Conservation (phyloP, 2,329 filamentous ascomycete genomes). For the Aspergillus cejpii region DNA sequence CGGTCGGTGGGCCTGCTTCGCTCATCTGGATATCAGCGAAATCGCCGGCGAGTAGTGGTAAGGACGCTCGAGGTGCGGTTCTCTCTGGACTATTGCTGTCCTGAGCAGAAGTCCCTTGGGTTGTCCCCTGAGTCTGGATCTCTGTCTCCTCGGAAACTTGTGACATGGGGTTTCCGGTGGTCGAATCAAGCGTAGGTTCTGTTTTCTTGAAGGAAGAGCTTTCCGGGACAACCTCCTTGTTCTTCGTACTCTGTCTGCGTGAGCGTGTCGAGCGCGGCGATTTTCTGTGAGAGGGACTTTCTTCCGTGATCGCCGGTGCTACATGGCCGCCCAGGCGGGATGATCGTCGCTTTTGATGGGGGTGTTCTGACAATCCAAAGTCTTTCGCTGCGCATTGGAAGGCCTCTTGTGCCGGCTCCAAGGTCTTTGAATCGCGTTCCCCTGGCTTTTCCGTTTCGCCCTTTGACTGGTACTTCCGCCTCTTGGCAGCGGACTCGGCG, state of each 20-base stretch:
- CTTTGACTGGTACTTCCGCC: conserved; percentile 20
- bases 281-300: conserved; percentile 10
- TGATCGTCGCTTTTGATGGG: conserved; percentile 29
- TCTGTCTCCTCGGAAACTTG: neutral
- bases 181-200: neutral
- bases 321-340: conserved; percentile 23
- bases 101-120: neutral
- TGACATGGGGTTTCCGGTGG: neutral
- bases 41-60: conserved; percentile 6
- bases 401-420: neutral
- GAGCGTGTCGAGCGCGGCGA: conserved; percentile 15
- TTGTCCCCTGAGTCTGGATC: neutral
- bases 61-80: conserved; percentile 4
- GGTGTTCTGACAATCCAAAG: conserved; percentile 13
- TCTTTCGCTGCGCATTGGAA: neutral
- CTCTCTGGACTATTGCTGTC: conserved; percentile 2
- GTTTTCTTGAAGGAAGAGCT: conserved; percentile 4
- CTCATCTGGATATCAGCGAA: conserved; percentile 14
- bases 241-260: conserved; percentile 18
- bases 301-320: conserved; percentile 9
- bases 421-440: conserved; percentile 1
- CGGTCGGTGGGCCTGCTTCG: conserved; percentile 7
- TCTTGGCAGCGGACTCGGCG: conserved; percentile 19
- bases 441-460: neutral
- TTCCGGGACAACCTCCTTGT: conserved; percentile 9